Evolutionary conservation across 768 basidiomycete species (phyloP).

Genomic region (Pleurotus tuoliensis): DNA sequence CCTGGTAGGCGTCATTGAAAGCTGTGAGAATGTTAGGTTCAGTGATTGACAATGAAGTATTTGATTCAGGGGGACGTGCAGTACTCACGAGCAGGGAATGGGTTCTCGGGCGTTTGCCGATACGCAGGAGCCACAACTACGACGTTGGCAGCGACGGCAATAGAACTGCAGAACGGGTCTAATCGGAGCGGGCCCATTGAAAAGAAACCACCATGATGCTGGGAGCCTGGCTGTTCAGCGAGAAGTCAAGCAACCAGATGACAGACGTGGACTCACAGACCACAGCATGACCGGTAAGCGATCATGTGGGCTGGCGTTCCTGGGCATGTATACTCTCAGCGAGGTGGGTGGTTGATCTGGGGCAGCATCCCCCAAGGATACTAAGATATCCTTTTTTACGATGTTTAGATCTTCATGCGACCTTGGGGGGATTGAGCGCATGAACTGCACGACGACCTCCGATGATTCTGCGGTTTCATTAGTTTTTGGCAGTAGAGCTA

Average conservation of each 20-base stretch:
- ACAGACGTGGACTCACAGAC: neutral
- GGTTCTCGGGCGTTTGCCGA: conserved; percentile 7
- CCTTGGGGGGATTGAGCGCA: conserved; percentile 7
- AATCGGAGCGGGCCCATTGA: conserved; percentile 5
- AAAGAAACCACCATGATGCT: conserved; percentile 9
- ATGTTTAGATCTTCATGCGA: conserved; percentile 5
- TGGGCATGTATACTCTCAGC: conserved; percentile 5
- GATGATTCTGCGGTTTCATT: neutral
- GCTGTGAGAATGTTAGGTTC: conserved; percentile 1
- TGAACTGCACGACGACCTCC: conserved; percentile 3
- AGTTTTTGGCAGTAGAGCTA: conserved; percentile 1
- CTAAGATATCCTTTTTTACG: conserved; percentile 4
- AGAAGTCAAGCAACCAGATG: neutral
- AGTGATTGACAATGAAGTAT: neutral
- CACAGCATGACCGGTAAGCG: conserved; percentile 4
- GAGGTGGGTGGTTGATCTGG: conserved; percentile 6
- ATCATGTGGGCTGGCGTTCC: neutral
- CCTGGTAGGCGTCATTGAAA: conserved; percentile 8
- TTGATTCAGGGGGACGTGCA: neutral
- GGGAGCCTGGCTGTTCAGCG: neutral
- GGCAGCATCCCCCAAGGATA: neutral
- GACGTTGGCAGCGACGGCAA: conserved; percentile 2
- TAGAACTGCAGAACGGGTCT: conserved; percentile 4
- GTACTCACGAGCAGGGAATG: conserved; percentile 7
- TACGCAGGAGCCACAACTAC: conserved; percentile 5